Conservation (phyloP, 257 asterid species). For the Mitragyna speciosa region DNA sequence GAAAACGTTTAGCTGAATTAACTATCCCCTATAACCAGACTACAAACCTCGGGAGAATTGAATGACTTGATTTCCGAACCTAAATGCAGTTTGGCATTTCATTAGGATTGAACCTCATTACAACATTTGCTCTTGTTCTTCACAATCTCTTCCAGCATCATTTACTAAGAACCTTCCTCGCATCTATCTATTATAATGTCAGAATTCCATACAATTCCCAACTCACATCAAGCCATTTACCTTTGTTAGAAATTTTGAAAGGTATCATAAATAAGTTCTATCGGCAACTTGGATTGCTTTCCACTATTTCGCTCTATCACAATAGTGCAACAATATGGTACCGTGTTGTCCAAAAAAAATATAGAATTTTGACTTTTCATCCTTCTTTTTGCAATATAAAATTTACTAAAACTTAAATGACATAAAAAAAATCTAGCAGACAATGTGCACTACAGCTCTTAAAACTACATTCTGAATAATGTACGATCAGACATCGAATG, state of each 20-base stretch:
- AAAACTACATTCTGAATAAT: not conserved
- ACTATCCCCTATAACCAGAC: not conserved
- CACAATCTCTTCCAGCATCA: not conserved
- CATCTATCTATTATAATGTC: not conserved
- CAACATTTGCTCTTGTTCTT: not conserved
- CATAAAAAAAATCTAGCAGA: not conserved
- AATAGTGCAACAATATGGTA: not conserved
- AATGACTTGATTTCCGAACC: not conserved
- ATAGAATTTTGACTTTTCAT: not conserved
- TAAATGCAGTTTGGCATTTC: not conserved
- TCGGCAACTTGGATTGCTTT: not conserved
- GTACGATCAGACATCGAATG: not conserved
- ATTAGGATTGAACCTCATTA: not conserved
- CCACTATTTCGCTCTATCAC: not conserved
- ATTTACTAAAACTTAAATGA: not conserved
- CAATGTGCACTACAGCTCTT: not conserved
- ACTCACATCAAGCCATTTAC: not conserved
- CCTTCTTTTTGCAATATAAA: not conserved
- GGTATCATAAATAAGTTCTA: not conserved
- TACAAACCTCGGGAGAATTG: not conserved
- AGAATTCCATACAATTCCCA: not conserved
- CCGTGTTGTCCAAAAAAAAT: not conserved
- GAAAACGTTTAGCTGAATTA: not conserved
- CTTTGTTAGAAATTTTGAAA: not conserved
- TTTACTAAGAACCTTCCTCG: not conserved